phyloP scores from a whole-genome alignment of 257 asterid genomes.

The Echites panduratus region DNA sequence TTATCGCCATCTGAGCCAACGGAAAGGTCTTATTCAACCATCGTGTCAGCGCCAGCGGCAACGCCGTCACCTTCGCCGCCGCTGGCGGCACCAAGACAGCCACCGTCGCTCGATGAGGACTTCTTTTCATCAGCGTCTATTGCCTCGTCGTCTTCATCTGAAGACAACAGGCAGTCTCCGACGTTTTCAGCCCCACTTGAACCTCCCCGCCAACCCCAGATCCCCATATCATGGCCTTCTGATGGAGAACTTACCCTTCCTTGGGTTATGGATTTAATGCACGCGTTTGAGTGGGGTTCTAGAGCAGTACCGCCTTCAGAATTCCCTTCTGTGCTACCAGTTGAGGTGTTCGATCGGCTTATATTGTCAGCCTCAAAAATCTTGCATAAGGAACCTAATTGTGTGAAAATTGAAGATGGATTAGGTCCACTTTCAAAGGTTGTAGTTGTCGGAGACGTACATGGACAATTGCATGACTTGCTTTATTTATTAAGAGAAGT shows the following conservation, averaged over 20 bases:
- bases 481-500: constrained; percentile 64
- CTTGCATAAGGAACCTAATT: constrained; percentile 90
- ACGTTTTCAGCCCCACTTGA: constrained; percentile 25
- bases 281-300: constrained; percentile 76
- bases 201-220: constrained; percentile 47
- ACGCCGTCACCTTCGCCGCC: constrained; percentile 2
- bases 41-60: constrained; percentile 1
- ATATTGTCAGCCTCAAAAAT: constrained; percentile 70
- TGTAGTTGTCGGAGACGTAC: constrained; percentile 92
- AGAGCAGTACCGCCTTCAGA: constrained; percentile 50
- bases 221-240: constrained; percentile 81
- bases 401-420: constrained; percentile 53
- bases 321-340: constrained; percentile 71
- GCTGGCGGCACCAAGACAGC: constrained; percentile 10
- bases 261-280: constrained; percentile 70
- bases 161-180: constrained; percentile 23
- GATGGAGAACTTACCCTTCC: constrained; percentile 43
- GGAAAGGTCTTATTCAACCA: constrained; percentile 6
- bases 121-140: constrained; percentile 52
- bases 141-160: constrained; percentile 52
- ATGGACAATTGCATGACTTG: constrained; percentile 94
- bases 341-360: constrained; percentile 63
- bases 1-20: constrained; percentile 21
- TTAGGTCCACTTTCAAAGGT: constrained; percentile 44
- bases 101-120: constrained; percentile 61